Evolutionary conservation across 495 filamentous ascomycete genomes (phyloP), one percentile per base, ranked within the genome.

Genomic region (Pyronema domesticum): DNA sequence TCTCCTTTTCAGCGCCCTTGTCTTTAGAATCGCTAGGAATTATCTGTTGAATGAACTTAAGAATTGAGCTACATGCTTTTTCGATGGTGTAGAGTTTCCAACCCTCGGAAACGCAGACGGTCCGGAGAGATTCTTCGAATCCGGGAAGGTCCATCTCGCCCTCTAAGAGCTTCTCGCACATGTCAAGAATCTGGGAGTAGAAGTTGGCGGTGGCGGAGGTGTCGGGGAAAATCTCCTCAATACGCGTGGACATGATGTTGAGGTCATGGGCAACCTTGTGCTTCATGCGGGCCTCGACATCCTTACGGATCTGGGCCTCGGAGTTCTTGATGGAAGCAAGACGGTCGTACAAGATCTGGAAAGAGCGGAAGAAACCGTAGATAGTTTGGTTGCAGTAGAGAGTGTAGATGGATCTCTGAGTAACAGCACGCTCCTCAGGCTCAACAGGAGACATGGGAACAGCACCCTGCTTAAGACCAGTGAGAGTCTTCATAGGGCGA

Each of bases 61-160:
- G 76, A 47, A 94, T 79, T 0, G 80, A 77, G 55, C 76, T 74
- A 53, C 95, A 75, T 46, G 95, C 78, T 62, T 89, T 86, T 58
- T 87, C 83, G 58, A 95, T 79, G 42, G 83, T 83, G 68, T 95
- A 95, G 14, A 99, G 68, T 56, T 83, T 82, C 79, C 87, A 96
- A 15, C 93, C 93, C 59, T 77, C 80, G 66, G 80, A 79, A 52
- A 96, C 73, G 67, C 95, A 96, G 64, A 81, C 93, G 55, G 82
- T 83, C 6, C 93, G 81, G 15, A 99, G 74, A 5, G 82, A 82
- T 60, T 95, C 91, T 63, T 99, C 89, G 49, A 93, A 82, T 23
- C 82, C 77, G 36, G 70, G 70, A 58, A 85, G 76, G 43, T 96
- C 93, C 33, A 88, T 72, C 40, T 94, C 86, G 13, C 80, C 74